Conservation (phyloP, 192 early-diverging fungal species). For the Linnemannia zychae region DNA sequence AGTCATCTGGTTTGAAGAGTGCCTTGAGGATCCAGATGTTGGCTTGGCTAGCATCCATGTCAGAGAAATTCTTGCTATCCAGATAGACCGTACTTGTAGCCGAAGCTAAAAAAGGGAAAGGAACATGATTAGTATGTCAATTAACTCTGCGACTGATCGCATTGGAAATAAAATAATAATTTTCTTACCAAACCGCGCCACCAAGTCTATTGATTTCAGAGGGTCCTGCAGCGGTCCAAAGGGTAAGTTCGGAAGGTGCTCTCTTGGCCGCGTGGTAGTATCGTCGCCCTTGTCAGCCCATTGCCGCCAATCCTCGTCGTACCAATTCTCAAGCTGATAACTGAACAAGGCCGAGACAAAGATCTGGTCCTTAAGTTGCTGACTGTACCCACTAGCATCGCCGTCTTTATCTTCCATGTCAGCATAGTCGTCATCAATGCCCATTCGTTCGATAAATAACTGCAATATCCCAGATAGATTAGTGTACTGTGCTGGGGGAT, state of each 20-base stretch:
- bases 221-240: conserved; percentile 42
- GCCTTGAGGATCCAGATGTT: conserved; percentile 60
- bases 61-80: conserved; percentile 56
- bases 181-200: conserved; percentile 37
- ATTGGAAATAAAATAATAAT: neutral
- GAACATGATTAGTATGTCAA: neutral
- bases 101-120: conserved; percentile 42
- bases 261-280: neutral
- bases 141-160: neutral
- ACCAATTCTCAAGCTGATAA: conserved; percentile 64
- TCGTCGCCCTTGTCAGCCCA: conserved; percentile 13
- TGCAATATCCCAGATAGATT: conserved; percentile 52
- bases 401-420: neutral
- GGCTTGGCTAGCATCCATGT: conserved; percentile 69
- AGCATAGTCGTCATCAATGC: conserved; percentile 34
- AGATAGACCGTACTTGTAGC: conserved; percentile 52
- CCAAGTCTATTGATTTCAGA: conserved; percentile 29
- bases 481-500: conserved; percentile 54
- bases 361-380: conserved; percentile 46
- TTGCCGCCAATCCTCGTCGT: conserved; percentile 66
- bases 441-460: conserved; percentile 54
- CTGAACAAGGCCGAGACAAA: conserved; percentile 60
- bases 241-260: conserved; percentile 13
- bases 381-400: conserved; percentile 28
- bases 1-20: conserved; percentile 49